Base-by-base conservation (phyloP, 306 rosid genomes). In the Vigna radiata region DNA sequence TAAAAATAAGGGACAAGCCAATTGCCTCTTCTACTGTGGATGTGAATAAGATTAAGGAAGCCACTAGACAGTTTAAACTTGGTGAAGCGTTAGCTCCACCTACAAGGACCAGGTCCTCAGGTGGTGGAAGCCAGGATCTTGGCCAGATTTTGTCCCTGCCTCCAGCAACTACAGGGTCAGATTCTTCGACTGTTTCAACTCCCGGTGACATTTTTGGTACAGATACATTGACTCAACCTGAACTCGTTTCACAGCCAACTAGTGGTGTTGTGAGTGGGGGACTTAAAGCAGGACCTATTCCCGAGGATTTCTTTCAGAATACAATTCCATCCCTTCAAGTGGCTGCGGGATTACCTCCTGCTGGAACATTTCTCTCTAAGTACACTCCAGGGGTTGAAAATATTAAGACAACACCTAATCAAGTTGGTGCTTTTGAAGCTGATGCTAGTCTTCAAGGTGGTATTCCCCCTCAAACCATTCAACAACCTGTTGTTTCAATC, bases 281-380 rank as follows among this genome's bases (percentile, higher is more conserved):
- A 76, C 83, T 61, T 76, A 79, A 87, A 31, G 86, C 87, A 76
- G 84, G 86, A 64, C 98, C 98, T 75, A 94, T 94, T 84, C 97
- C 98, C 2, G 98, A 94, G 89, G 97, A 94, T 90, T 94, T 94
- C 79, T 94, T 94, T 84, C 96, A 94, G 85, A 83, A 94, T 83
- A 94, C 98, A 12, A 85, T 91, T 78, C 91, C 97, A 49, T 91
- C 98, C 75, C 9, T 94, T 27, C 91, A 91, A 73, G 94, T 91
- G 62, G 98, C 98, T 60, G 93, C 93, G 23, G 8, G 88, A 43
- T 85, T 94, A 74, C 97, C 96, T 77, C 97, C 98, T 84, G 90
- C 97, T 12, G 98, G 98, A 73, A 84, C 96, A 17, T 90, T 75
- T 79, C 96, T 94, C 85, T 91, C 98, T 63, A 90, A 85, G 82